A percentile compares a stretch with the other conserved stretches of the same genome.
Conservation (phyloP, 2,329 filamentous ascomycete genomes). For the Lasiodiplodia sp. region DNA sequence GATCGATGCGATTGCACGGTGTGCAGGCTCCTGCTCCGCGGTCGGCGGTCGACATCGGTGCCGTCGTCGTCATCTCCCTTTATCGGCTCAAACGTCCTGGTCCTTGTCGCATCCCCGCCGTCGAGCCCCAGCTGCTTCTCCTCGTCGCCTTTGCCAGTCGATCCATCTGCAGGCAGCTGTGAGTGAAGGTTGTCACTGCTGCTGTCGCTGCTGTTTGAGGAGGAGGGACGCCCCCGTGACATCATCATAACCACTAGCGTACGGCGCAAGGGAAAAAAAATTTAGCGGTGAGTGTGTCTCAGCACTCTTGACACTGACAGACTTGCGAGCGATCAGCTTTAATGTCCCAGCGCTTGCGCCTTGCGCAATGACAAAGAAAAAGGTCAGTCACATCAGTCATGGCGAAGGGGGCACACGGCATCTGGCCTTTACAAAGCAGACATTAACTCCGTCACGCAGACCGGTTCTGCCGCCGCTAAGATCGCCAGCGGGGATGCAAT, state of each 20-base stretch:
- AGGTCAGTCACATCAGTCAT: not conserved
- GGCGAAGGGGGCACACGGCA: not conserved
- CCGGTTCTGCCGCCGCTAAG: conserved; percentile 13
- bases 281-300: not conserved
- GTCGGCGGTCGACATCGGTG: not conserved
- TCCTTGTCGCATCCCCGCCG: conserved; percentile 16
- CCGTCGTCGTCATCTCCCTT: conserved; percentile 21
- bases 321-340: not conserved
- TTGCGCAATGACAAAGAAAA: not conserved
- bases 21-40: conserved; percentile 25
- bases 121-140: conserved; percentile 24
- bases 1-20: conserved; percentile 35
- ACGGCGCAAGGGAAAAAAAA: conserved; percentile 3
- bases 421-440: conserved; percentile 24
- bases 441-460: conserved; percentile 24
- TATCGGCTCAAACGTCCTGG: conserved; percentile 29
- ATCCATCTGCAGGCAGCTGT: conserved; percentile 13
- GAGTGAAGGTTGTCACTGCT: conserved; percentile 1
- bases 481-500: conserved; percentile 18
- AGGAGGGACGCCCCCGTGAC: conserved; percentile 7
- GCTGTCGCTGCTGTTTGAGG: conserved; percentile 2
- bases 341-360: not conserved
- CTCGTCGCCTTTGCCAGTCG: conserved; percentile 13
- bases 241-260: conserved; percentile 13
- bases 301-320: not conserved